Evolutionary conservation across 2,329 filamentous ascomycete species (phyloP).

Genomic region (Westerdykella aurantiaca): DNA sequence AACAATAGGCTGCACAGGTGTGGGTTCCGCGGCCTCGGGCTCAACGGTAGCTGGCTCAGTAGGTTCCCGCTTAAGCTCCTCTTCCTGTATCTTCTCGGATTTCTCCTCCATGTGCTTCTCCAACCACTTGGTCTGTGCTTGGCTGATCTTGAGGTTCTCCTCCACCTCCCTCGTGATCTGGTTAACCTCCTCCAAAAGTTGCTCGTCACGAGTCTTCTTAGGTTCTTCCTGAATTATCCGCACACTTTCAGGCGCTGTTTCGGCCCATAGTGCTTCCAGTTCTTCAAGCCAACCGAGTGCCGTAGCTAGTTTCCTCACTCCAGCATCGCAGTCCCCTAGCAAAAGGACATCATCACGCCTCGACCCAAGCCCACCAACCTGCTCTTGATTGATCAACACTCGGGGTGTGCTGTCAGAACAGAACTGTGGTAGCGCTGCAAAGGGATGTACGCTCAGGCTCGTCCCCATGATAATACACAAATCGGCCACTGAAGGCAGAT

Average conservation of each 20-base stretch:
- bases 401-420: slow-evolving; percentile 61
- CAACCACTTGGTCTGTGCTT: slow-evolving; percentile 30
- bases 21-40: not conserved
- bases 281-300: slow-evolving; percentile 82
- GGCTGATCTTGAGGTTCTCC: slow-evolving; percentile 41
- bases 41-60: too few species aligned
- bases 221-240: slow-evolving; percentile 13
- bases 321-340: slow-evolving; percentile 76
- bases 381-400: slow-evolving; percentile 80
- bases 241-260: slow-evolving; percentile 48
- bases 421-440: slow-evolving; percentile 69
- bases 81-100: not conserved
- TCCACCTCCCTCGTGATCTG: slow-evolving; percentile 56
- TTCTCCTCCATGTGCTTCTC: slow-evolving; percentile 29
- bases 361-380: slow-evolving; percentile 71
- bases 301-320: slow-evolving; percentile 71
- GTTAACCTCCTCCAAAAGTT: slow-evolving; percentile 52
- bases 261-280: slow-evolving; percentile 68
- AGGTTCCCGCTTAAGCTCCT: too few species aligned
- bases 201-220: slow-evolving; percentile 49
- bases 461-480: slow-evolving; percentile 83
- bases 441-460: slow-evolving; percentile 80
- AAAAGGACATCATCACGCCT: slow-evolving; percentile 78
- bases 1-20: not conserved
- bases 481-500: slow-evolving; percentile 59